Evolutionary conservation across 768 basidiomycete genomes (phyloP).

Genomic region (Scleroderma citrinum): DNA sequence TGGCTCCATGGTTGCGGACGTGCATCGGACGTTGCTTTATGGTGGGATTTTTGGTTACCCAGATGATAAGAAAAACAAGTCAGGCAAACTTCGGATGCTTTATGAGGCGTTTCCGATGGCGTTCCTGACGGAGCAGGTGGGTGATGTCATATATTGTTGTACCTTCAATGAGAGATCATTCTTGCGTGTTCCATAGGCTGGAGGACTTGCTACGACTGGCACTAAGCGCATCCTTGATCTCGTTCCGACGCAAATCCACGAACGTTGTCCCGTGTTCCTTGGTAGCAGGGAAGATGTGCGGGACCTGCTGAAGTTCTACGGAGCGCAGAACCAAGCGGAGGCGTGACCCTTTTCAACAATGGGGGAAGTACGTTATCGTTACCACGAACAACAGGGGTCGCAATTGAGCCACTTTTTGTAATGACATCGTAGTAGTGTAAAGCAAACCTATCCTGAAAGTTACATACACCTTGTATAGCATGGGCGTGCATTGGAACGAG

Average conservation of each 20-base stretch:
- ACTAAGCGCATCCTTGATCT: conserved; percentile 92
- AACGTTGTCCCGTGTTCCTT: conserved; percentile 89
- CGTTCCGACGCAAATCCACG: conserved; percentile 79
- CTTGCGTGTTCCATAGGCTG: conserved; percentile 52
- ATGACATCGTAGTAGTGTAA: too few relatives aligned
- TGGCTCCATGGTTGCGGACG: conserved; percentile 99
- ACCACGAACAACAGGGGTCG: too few relatives aligned
- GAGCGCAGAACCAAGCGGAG: conserved; percentile 24
- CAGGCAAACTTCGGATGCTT: conserved; percentile 86
- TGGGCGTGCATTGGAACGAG: too few relatives aligned
- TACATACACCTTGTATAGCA: too few relatives aligned
- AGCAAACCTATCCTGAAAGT: too few relatives aligned
- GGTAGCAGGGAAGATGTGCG: conserved; percentile 90
- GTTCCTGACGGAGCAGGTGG: conserved; percentile 85
- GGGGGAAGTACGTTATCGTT: too few relatives aligned
- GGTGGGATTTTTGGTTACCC: conserved; percentile 99
- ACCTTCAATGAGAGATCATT: not conserved
- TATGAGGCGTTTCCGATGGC: conserved; percentile 99
- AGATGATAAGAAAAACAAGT: conserved; percentile 95
- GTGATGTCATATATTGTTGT: conserved; percentile 12
- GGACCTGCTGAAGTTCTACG: conserved; percentile 86
- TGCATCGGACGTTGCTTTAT: conserved; percentile 92
- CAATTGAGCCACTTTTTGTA: too few relatives aligned
- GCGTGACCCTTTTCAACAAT: too few relatives aligned
- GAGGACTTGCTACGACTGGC: conserved; percentile 94